Conservation (phyloP, 192 early-diverging fungal species). For the Umbelopsis isabellina region DNA sequence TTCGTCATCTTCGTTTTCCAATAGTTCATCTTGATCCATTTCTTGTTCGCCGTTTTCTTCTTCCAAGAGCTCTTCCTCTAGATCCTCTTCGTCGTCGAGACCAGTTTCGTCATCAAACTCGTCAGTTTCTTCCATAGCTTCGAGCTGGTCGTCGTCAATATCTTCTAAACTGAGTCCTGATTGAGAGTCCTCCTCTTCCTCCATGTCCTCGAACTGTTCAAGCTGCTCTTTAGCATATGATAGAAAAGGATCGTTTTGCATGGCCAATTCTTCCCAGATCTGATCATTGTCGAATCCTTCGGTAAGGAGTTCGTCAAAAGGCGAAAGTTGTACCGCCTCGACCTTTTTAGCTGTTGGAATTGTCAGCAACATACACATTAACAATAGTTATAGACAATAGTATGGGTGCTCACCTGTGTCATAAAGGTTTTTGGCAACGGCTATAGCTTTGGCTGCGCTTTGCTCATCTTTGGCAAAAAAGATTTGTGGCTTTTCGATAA, state of each 20-base stretch:
- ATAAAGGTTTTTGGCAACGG: conserved; percentile 53
- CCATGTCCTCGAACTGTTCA: conserved; percentile 35
- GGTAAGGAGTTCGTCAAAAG: conserved; percentile 63
- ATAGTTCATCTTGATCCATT: conserved; percentile 35
- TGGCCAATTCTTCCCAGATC: conserved; percentile 92
- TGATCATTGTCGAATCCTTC: conserved; percentile 83
- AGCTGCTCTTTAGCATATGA: conserved; percentile 57
- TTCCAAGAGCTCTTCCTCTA: conserved; percentile 46
- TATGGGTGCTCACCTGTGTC: conserved; percentile 45
- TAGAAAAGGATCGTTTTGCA: conserved; percentile 83
- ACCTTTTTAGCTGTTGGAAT: conserved; percentile 45
- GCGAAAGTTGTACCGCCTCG: conserved; percentile 51
- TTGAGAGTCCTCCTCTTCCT: conserved; percentile 15
- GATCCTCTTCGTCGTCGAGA: conserved; percentile 45
- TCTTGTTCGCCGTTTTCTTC: conserved; percentile 49
- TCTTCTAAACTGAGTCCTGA: conserved; percentile 15
- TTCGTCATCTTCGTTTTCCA: conserved; percentile 27
- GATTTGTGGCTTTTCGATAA: conserved; percentile 57
- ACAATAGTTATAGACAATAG: not conserved
- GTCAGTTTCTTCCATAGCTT: conserved; percentile 26
- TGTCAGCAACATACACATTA: not conserved
- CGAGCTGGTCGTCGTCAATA: not conserved
- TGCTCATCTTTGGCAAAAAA: conserved; percentile 46
- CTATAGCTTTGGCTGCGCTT: conserved; percentile 43
- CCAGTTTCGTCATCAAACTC: conserved; percentile 35